A percentile compares a stretch with the other conserved stretches of the same genome.
Conservation (phyloP, 2,329 filamentous ascomycete species). For the Clonostachys byssicola region DNA sequence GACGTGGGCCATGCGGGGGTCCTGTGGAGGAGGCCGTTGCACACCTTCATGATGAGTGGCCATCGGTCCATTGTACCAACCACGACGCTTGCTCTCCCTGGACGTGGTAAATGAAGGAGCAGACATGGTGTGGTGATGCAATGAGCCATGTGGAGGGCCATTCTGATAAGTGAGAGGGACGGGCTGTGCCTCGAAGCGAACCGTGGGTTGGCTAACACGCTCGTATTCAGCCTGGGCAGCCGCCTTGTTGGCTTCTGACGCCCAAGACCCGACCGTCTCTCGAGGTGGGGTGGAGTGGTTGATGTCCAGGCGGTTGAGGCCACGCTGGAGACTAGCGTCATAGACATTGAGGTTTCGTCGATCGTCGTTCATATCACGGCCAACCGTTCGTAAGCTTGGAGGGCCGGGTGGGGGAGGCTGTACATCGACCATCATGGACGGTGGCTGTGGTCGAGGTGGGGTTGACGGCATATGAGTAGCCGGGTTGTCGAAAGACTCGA, state of each 20-base stretch:
- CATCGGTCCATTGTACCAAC: slow-evolving; percentile 63
- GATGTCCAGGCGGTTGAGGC: slow-evolving; percentile 64
- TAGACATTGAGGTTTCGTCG: slow-evolving; percentile 51
- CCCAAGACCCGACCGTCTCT: slow-evolving; percentile 52
- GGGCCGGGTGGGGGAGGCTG: slow-evolving; percentile 30
- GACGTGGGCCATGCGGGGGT: slow-evolving; percentile 36
- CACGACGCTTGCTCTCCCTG: slow-evolving; percentile 61
- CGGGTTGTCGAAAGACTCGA: slow-evolving; percentile 81
- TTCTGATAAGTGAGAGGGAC: slow-evolving; percentile 21
- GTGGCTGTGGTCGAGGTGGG: slow-evolving; percentile 45
- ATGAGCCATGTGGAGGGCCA: slow-evolving; percentile 19
- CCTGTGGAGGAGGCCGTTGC: slow-evolving; percentile 14
- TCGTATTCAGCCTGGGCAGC: slow-evolving; percentile 49
- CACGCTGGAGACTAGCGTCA: slow-evolving; percentile 63
- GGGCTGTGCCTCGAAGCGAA: slow-evolving; percentile 50
- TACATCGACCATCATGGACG: slow-evolving; percentile 74
- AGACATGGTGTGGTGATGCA: slow-evolving; percentile 57
- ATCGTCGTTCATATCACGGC: slow-evolving; percentile 28
- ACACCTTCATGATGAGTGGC: slow-evolving; percentile 29
- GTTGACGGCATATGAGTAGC: not conserved
- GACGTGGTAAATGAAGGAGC: slow-evolving; percentile 52
- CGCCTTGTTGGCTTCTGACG: slow-evolving; percentile 49
- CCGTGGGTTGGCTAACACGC: slow-evolving; percentile 38
- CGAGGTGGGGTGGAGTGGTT: slow-evolving; percentile 43
- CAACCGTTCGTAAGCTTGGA: slow-evolving; percentile 19